phyloP scores from a whole-genome alignment of 1,139 yeast genomes.

The Blastobotrys elegans region DNA sequence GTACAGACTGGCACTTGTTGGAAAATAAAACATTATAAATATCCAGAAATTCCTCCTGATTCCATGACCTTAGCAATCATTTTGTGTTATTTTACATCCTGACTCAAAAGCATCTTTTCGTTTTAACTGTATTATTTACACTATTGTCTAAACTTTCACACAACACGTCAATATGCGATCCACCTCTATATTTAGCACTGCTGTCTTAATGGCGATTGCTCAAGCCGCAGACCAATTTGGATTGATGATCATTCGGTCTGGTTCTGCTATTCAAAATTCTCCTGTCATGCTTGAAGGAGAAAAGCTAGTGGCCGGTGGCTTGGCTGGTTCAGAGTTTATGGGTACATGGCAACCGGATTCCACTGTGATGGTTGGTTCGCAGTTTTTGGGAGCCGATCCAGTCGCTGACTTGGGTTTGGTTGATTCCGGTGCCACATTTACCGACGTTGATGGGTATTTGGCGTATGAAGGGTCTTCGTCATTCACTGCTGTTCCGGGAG shows the following conservation, averaged over 20 bases:
- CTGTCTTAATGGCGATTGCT: conserved; percentile 7
- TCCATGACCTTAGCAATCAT: too few relatives aligned
- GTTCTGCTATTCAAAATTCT: conserved; percentile 14
- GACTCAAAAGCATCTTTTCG: neutral
- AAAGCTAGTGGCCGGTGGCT: conserved; percentile 9
- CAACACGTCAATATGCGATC: conserved; percentile 2
- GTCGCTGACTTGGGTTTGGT: neutral
- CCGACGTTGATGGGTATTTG: conserved; percentile 14
- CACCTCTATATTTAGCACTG: conserved; percentile 1
- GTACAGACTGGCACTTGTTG: too few relatives aligned
- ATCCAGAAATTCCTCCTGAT: too few relatives aligned
- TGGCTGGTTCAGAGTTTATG: neutral
- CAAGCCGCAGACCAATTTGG: conserved; percentile 5
- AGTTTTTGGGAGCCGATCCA: neutral
- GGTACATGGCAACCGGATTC: conserved; percentile 9
- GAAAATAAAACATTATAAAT: too few relatives aligned
- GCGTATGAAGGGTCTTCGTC: conserved; percentile 15
- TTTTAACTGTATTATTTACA: neutral
- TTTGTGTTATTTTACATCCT: too few relatives aligned
- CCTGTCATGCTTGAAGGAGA: conserved; percentile 8
- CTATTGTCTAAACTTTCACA: neutral
- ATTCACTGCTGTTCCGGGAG: conserved; percentile 18
- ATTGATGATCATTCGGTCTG: conserved; percentile 11
- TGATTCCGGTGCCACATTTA: conserved; percentile 5
- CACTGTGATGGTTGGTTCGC: neutral